A percentile compares a stretch with the other conserved stretches of the same genome.
phyloP scores from a whole-genome alignment of 2,329 filamentous ascomycete species.

The Geosmithia flava region DNA sequence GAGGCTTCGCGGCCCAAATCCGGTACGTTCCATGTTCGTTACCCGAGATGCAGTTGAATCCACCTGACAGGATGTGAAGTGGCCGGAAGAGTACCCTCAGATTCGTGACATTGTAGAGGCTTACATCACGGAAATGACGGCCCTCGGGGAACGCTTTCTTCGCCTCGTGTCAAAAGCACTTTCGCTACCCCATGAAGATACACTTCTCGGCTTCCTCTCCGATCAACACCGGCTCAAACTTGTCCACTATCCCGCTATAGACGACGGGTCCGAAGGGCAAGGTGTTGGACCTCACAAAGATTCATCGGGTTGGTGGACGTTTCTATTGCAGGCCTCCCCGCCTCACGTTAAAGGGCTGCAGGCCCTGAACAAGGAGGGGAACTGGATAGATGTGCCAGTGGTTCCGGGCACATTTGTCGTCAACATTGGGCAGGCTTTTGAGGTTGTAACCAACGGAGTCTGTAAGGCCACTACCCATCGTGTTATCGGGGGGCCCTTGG shows the following conservation, averaged over 20 bases:
- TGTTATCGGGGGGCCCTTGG: slow-evolving; percentile 19
- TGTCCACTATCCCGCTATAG: slow-evolving; percentile 33
- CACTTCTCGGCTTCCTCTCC: slow-evolving; percentile 39
- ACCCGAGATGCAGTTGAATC: not conserved
- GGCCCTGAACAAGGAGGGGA: slow-evolving; percentile 31
- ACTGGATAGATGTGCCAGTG: slow-evolving; percentile 36
- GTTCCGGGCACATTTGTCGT: slow-evolving; percentile 40
- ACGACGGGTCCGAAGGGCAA: slow-evolving; percentile 17
- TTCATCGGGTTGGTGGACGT: slow-evolving; percentile 52
- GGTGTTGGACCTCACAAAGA: slow-evolving; percentile 52
- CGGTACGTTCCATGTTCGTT: slow-evolving; percentile 18
- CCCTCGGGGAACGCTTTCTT: slow-evolving; percentile 39
- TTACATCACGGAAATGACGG: slow-evolving; percentile 39
- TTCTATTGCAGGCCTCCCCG: slow-evolving; percentile 46
- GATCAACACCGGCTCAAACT: slow-evolving; percentile 48
- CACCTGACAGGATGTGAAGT: slow-evolving; percentile 14
- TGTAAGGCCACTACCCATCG: slow-evolving; percentile 40
- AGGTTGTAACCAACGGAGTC: slow-evolving; percentile 39
- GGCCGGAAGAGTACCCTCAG: slow-evolving; percentile 22
- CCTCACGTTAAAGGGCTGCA: slow-evolving; percentile 35
- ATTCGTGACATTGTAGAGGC: slow-evolving; percentile 24
- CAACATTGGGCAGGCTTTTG: slow-evolving; percentile 46
- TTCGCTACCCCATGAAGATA: slow-evolving; percentile 25
- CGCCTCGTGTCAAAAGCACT: slow-evolving; percentile 44
- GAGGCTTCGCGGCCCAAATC: slow-evolving; percentile 33